Base-by-base conservation (phyloP, 345 rosid species). In the Rhizophora apiculata region DNA sequence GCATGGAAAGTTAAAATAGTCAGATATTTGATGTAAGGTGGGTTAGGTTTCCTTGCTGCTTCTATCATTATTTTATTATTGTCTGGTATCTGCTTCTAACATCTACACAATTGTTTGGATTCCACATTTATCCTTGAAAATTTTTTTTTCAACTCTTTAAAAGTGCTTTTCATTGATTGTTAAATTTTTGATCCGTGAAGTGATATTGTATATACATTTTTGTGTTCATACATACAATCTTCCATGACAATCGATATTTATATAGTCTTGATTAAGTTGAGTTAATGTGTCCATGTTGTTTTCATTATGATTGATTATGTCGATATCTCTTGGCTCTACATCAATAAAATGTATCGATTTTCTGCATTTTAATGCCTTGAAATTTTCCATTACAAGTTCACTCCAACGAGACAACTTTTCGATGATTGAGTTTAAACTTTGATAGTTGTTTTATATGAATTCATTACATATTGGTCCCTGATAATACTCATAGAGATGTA, bases 401-500 rank as follows among this genome's bases (percentile, higher is more conserved):
- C 20, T 26, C 7, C 9, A 34, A 1, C n/a, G 6, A 7, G 8
- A 0, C 1, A 32, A 34, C 37, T 34, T 34, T 34, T 34, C 37
- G 1, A 6, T 34, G 37, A 34, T 3, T 13, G 18, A 0, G 5
- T n/a, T n/a, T 13, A 43, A 11, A 18, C n/a, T n/a, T n/a, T n/a
- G n/a, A n/a, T n/a, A n/a, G n/a, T n/a, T n/a, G n/a, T 43, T 43
- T 13, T 48, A 39, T 59, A 62, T 70, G 36, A 61, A 64, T 62
- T 78, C 74, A 73, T 43, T 18, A 0, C 49, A 70, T 39, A 0
- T 39, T 39, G 10, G 46, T 10, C 46, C 49, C 87, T 91, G 78
- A 89, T 78, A 78, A 85, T 82, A 86, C 87, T 91, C 75, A 84
- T 68, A 85, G 88, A 89, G 96, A 93, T 89, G 96, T 70, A 85